Evolutionary conservation across 257 asterid species (phyloP).

Genomic region (Solanum tacnaense): DNA sequence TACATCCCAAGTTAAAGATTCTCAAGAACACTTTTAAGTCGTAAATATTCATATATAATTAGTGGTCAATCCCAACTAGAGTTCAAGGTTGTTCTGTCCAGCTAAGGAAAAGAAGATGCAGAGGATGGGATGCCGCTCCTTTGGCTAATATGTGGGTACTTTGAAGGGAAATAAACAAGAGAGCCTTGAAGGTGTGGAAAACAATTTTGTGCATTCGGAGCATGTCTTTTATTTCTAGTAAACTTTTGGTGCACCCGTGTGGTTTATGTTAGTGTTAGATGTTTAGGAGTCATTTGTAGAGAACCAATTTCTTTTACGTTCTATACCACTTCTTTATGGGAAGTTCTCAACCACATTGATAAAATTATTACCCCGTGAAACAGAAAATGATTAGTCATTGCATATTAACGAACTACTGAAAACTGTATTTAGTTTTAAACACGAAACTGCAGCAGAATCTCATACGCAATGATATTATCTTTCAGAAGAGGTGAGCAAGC

Average conservation of each 20-base stretch:
- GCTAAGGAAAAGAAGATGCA: not conserved
- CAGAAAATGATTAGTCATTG: not conserved
- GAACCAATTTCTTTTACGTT: not conserved
- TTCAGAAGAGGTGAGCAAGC: not conserved
- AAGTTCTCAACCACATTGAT: not conserved
- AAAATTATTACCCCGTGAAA: not conserved
- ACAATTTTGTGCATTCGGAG: not conserved
- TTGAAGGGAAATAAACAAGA: not conserved
- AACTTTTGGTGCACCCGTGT: not conserved
- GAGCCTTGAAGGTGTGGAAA: not conserved
- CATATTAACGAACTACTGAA: not conserved
- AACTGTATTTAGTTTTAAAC: not conserved
- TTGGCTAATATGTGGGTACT: not conserved
- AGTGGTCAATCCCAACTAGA: not conserved
- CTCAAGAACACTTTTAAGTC: not conserved
- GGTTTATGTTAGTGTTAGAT: not conserved
- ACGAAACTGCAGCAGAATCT: not conserved
- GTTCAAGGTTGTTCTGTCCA: not conserved
- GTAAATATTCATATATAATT: not conserved
- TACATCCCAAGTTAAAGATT: not conserved
- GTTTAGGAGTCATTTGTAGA: not conserved
- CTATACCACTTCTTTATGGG: not conserved
- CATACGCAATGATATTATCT: not conserved
- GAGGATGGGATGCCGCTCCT: not conserved
- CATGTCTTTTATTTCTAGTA: not conserved